Evolutionary conservation across 2,329 filamentous ascomycete genomes (phyloP).

Genomic region (Pseudogymnoascus pannorum): DNA sequence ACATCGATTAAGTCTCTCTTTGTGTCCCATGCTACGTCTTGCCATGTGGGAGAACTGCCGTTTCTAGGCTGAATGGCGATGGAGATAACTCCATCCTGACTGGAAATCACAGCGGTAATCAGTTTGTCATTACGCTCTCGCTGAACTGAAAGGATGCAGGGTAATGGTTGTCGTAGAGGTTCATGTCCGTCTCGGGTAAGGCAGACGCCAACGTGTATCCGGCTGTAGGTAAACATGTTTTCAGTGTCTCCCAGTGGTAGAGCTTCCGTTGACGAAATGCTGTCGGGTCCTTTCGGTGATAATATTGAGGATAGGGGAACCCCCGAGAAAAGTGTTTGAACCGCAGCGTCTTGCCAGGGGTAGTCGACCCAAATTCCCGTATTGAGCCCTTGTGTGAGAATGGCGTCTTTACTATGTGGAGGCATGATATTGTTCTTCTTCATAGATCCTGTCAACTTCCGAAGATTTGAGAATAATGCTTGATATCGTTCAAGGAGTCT

Average conservation of each 20-base stretch:
- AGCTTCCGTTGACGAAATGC: constrained; percentile 49
- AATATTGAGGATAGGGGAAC: constrained; percentile 42
- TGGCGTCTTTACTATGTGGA: constrained; percentile 51
- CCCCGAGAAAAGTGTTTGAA: constrained; percentile 63
- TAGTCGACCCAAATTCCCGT: constrained; percentile 78
- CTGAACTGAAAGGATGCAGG: constrained; percentile 69
- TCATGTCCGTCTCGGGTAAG: constrained; percentile 67
- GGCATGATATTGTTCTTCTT: constrained; percentile 74
- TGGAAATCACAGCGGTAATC: constrained; percentile 67
- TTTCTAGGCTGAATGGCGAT: constrained; percentile 64
- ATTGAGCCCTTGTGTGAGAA: constrained; percentile 71
- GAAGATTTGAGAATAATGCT: constrained; percentile 55
- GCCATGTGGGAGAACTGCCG: constrained; percentile 64
- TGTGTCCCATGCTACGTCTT: constrained; percentile 72
- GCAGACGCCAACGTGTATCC: constrained; percentile 66
- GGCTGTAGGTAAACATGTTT: constrained; percentile 70
- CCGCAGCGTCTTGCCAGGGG: constrained; percentile 63
- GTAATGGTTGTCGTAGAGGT: constrained; percentile 59
- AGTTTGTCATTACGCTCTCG: constrained; percentile 62
- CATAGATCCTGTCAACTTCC: constrained; percentile 74
- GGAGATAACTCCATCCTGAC: constrained; percentile 71
- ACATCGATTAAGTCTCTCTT: constrained; percentile 59
- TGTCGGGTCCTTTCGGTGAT: constrained; percentile 38
- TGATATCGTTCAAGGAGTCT: constrained; percentile 45
- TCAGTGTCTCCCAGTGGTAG: constrained; percentile 71